Evolutionary conservation across 2,329 filamentous ascomycete genomes (phyloP), one percentile per base, ranked within the genome.

Genomic region (Daldinia eschscholtzii): DNA sequence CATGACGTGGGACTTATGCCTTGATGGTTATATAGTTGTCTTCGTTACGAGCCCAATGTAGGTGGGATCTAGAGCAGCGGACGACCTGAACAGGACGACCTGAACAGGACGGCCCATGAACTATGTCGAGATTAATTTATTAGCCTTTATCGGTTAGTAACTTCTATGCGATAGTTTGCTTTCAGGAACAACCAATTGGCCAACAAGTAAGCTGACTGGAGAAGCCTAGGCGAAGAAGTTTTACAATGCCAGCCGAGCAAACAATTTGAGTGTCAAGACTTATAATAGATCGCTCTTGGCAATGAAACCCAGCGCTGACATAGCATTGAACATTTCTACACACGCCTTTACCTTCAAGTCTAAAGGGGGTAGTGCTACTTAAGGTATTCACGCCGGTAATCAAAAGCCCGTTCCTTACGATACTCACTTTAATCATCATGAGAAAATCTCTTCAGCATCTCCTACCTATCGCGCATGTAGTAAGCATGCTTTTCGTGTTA

Each of bases 401-500:
- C 1, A 12, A n/a, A 50, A 10, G 26, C 13, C 9, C 15, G 3
- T 42, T 42, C 13, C 23, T 41, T 12, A 12, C 4, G 15, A 10
- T 42, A 57, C 7, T 42, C 15, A 42, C 23, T 50, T 9, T 30
- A n/a, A 50, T 28, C 37, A 53, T 39, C 23, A 64, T 65, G 62
- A 48, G 57, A 15, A 41, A 44, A 10, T 23, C 20, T 6, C 46
- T 65, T 13, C 39, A 39, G 7, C 46, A 28, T 20, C 37, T 59
- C 20, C 28, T 55, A n/a, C 61, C 61, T 7, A 13, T 46, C 4
- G 4, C 56, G 18, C 62, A 56, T 7, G 18, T 42, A 57, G 20
- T 72, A n/a, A 72, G 69, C 39, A 61, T 70, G 18, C 20, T 67
- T 0, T 75, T 74, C 64, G 74, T 75, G 64, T 33, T 65, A 44